Base-by-base conservation (phyloP, 1,139 yeast species). In the Taiozyma onychis region DNA sequence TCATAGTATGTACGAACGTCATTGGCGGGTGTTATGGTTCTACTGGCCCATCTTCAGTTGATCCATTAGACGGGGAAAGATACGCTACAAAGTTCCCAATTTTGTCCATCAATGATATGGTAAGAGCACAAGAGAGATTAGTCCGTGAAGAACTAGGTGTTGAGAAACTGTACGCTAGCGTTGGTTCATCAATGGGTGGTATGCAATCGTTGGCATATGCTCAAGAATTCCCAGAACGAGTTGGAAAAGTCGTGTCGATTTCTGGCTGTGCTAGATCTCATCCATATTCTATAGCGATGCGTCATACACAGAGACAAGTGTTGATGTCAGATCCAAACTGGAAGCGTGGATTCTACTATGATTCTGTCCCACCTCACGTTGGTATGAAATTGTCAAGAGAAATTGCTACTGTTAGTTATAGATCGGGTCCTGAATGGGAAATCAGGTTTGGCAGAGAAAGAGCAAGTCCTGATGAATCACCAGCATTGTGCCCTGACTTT, bases 371-470 rank as follows among this genome's bases (percentile, higher is more conserved):
- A 6, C 98, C 97, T 2, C 97, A 90, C 66, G 83, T 85, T 22
- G 98, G 98, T 13, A 90, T 90, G 97, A 91, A 90, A 64, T 75
- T 90, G 46, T 95, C 97, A 1, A 76, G 98, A 55, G 96, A 89
- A 66, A 88, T 90, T 47, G 97, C 97, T 21, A 90, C 98, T 0
- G 89, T 91, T 46, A 89, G 97, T 0, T 90, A 90, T 66, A 76
- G 98, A 58, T 88, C 96, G 1, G 98, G 98, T 0, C 97, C 97
- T 1, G 98, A 90, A 67, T 90, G 98, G 98, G 98, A 90, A 65
- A 81, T 83, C 58, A 72, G 97, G 52, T 90, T 90, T 67, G 97
- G 97, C 2, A 78, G 95, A 52, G 89, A 86, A 60, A 75, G 98
- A 54, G 87, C 96, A 0, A 93, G 88, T 64, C 93, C 90, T 34